Base-by-base conservation (phyloP, 2,329 filamentous ascomycete species). In the Dissoconium aciculare region DNA sequence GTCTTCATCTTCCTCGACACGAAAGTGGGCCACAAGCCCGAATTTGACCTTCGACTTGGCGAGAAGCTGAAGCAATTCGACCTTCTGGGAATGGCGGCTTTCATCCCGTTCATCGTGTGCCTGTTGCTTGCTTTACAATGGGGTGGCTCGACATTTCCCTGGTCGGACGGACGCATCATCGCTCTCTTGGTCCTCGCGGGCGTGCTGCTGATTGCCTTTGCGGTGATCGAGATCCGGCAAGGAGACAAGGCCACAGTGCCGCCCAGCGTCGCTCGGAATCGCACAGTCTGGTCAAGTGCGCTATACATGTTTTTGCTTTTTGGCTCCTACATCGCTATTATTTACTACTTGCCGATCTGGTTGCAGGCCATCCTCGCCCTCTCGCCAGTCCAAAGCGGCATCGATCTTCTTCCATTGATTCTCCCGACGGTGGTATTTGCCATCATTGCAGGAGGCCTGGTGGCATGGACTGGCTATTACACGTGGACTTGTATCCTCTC, bases 41-140 rank as follows among this genome's bases (percentile, higher is more conserved):
- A 33, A 38, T 23, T 29, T 36, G 14, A 19, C 34, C 5, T 36
- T 36, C 26, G 17, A 2, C 40, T 61, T 4, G 42, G 46, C 4
- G 59, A 66, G 41, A 65, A 66, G 48, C 31, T 66, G 11, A 46
- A 58, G 0, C 61, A 67, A 39, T 60, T 68, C 52, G 66, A 69
- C 37, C 52, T 60, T 3, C 35, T 58, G 36, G 10, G 35, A 28
- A 9, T 15, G 13, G 27, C 13, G 11, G 4, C 16, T 4, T 16
- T 28, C 15, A 5, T 16, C 4, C 28, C n/a, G 5, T 16, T 34
- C 15, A 46, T 53, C 15, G 33, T 49, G 4, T 68, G 57, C 51
- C 51, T 39, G 46, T 53, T 44, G 49, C 58, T 49, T 40, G 66
- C 45, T 47, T 51, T 40, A 56, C 59, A 69, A 36, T 56, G 67